These are phyloP conservation scores for Lanmaoa rubissima DNA, from an alignment of 768 basidiomycete genomes.

Conservation along the genomic window DNA sequence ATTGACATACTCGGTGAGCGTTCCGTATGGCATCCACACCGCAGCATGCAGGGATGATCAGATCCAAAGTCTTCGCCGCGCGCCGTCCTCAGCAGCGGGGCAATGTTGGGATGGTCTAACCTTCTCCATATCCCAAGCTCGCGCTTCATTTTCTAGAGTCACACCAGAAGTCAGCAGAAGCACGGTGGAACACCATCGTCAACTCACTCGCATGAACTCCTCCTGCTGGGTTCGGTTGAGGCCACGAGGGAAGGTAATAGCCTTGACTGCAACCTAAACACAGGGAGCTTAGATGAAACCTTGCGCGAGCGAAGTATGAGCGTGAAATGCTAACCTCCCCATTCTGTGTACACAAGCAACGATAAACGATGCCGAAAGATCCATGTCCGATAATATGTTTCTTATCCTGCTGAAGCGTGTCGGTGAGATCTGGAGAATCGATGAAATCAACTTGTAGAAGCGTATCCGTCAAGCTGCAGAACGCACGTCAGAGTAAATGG, in stretches of 20 bases:
- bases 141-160: constrained; percentile 1
- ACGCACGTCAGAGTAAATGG: not conserved
- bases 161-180: not conserved
- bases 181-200: not conserved
- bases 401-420: not conserved
- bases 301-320: too few species aligned
- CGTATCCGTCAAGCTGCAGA: not conserved
- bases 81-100: constrained; percentile 5
- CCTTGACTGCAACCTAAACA: constrained; percentile 7
- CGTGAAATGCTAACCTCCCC: not conserved
- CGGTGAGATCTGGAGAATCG: not conserved
- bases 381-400: not conserved
- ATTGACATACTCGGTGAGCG: not conserved
- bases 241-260: not conserved
- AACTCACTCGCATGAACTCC: not conserved
- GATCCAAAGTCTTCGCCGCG: not conserved
- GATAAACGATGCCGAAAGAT: not conserved
- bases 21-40: constrained; percentile 6
- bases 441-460: not conserved
- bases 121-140: constrained; percentile 8
- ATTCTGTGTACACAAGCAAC: not conserved
- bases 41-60: too few species aligned
- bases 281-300: not conserved
- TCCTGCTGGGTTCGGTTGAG: not conserved
- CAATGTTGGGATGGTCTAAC: constrained; percentile 8